Conservation (phyloP, 2,329 filamentous ascomycete genomes). For the Monosporascus ibericus region DNA sequence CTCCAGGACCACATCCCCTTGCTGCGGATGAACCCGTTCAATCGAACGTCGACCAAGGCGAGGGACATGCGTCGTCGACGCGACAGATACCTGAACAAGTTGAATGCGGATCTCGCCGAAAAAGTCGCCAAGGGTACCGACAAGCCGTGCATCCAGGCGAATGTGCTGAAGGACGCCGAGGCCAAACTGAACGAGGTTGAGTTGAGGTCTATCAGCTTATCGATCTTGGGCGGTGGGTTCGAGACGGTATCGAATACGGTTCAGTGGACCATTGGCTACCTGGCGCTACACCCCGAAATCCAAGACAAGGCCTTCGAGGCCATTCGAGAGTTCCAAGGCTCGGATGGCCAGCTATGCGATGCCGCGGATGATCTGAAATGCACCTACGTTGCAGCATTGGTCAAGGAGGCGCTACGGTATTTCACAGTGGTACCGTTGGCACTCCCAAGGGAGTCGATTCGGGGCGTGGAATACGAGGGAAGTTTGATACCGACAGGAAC, state of each 20-base stretch:
- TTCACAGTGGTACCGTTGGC: constrained; percentile 78
- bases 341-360: constrained; percentile 60
- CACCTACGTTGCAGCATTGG: constrained; percentile 69
- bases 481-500: constrained; percentile 66
- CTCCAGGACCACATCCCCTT: constrained; percentile 82
- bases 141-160: constrained; percentile 35
- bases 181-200: constrained; percentile 48
- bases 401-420: constrained; percentile 72
- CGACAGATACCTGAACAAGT: constrained; percentile 59
- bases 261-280: constrained; percentile 72
- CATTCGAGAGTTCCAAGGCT: constrained; percentile 38
- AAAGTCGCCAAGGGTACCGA: constrained; percentile 34
- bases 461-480: constrained; percentile 64
- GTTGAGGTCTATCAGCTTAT: constrained; percentile 73
- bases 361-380: constrained; percentile 73
- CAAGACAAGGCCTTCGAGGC: constrained; percentile 64
- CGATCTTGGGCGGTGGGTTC: constrained; percentile 75
- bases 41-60: constrained; percentile 40
- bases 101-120: constrained; percentile 52
- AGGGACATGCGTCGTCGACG: constrained; percentile 60
- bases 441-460: constrained; percentile 65
- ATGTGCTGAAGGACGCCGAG: constrained; percentile 32
- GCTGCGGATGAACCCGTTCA: constrained; percentile 52
- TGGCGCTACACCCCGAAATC: constrained; percentile 61
- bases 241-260: constrained; percentile 77